Conservation (phyloP, 805 yeast genomes). For the Spathaspora boniae region DNA sequence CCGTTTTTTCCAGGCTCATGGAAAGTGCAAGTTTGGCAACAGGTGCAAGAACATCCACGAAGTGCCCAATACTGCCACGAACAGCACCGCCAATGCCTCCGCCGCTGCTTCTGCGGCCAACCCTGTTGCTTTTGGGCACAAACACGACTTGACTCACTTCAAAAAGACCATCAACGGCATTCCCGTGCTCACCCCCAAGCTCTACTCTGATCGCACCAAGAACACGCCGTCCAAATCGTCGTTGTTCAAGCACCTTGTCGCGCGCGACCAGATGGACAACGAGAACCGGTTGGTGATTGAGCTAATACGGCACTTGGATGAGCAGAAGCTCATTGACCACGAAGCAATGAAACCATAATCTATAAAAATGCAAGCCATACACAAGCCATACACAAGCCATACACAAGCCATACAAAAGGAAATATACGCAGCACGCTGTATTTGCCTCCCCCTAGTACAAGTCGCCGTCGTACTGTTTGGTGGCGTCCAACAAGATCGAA, state of each 20-base stretch:
- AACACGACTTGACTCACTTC: constrained; percentile 12
- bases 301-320: constrained; percentile 31
- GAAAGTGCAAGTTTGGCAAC: constrained; percentile 36
- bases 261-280: constrained; percentile 31
- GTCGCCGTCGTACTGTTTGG: constrained; percentile 37
- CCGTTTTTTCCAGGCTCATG: constrained; percentile 27
- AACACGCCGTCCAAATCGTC: constrained; percentile 14
- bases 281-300: constrained; percentile 35
- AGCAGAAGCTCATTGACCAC: constrained; percentile 26
- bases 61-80: background rate
- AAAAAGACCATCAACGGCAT: constrained; percentile 21
- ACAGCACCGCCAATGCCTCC: background rate
- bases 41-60: constrained; percentile 38
- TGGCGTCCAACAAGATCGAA: constrained; percentile 67
- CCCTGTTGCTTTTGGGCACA: constrained; percentile 1
- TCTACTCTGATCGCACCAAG: constrained; percentile 15
- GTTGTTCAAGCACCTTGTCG: constrained; percentile 29
- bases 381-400: background rate
- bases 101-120: constrained; percentile 3
- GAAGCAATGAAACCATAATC: constrained; percentile 11
- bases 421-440: background rate
- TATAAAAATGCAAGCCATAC: background rate
- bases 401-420: background rate
- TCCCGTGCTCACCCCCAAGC: constrained; percentile 25
- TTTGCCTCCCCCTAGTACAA: constrained; percentile 8